A percentile compares a stretch with the other conserved stretches of the same genome.
These are phyloP conservation scores for Phytophthora foliorum DNA, from an alignment of 352 stramenopile species.

Conservation along the genomic window DNA sequence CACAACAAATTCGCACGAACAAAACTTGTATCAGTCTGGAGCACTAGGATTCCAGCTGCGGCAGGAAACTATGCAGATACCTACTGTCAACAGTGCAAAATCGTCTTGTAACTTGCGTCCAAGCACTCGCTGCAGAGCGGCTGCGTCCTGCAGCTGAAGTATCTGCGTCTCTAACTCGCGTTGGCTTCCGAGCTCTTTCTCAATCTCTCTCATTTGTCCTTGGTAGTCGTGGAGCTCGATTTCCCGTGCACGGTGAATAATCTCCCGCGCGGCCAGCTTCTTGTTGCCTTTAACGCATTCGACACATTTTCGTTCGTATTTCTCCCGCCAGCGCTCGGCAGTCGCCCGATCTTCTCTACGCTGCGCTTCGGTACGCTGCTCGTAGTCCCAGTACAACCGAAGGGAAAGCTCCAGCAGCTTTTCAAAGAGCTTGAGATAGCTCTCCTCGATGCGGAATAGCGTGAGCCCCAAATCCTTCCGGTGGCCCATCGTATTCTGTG, in stretches of 20 bases:
- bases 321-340: constrained; percentile 60
- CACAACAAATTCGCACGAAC: not conserved
- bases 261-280: constrained; percentile 64
- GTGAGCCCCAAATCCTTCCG: constrained; percentile 71
- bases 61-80: constrained; percentile 18
- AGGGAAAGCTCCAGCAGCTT: constrained; percentile 79
- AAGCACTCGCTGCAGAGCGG: constrained; percentile 37
- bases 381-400: constrained; percentile 79
- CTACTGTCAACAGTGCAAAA: constrained; percentile 48
- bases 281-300: constrained; percentile 64
- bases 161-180: constrained; percentile 50
- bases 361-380: constrained; percentile 58
- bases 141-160: constrained; percentile 49
- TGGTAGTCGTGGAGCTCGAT: constrained; percentile 67
- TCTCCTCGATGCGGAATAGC: constrained; percentile 79
- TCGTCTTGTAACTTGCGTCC: constrained; percentile 47
- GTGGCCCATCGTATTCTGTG: constrained; percentile 68
- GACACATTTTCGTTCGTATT: constrained; percentile 50
- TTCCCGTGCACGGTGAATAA: constrained; percentile 54
- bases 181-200: constrained; percentile 48
- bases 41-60: not conserved
- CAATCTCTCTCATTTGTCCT: constrained; percentile 45
- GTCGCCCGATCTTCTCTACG: constrained; percentile 55
- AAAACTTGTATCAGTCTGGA: not conserved
- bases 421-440: constrained; percentile 81